These are phyloP conservation scores for Candida taoyuanica DNA, from an alignment of 805 yeast species.

Conservation along the genomic window DNA sequence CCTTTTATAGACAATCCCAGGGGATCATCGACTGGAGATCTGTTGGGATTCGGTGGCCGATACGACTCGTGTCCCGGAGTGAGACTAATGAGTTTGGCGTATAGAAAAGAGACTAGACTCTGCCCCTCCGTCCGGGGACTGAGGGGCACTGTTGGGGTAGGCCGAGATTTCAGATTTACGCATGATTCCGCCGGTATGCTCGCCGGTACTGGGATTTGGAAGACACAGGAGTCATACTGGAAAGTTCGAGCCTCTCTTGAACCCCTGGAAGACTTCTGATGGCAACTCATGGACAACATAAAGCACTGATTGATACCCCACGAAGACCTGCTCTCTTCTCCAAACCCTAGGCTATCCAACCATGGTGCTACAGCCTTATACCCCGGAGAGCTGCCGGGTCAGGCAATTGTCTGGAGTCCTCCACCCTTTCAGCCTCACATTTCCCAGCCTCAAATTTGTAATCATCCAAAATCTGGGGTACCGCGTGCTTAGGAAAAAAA, in stretches of 20 bases:
- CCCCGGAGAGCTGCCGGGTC: no score
- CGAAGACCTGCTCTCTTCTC: no score
- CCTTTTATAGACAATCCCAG: neutral
- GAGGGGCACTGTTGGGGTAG: constrained; percentile 18
- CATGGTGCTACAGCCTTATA: neutral
- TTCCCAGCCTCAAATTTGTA: constrained; percentile 1
- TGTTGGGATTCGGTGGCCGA: no score
- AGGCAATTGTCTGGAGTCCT: no score
- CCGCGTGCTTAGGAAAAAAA: no score
- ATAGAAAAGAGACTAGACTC: neutral
- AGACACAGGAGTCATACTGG: neutral
- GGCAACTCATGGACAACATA: neutral
- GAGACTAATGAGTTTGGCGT: no score
- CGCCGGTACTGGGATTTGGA: no score
- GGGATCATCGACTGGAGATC: no score
- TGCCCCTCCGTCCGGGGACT: constrained; percentile 9
- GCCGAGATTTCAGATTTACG: no score
- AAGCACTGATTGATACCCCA: no score
- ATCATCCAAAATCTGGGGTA: constrained; percentile 5
- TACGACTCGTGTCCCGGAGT: neutral
- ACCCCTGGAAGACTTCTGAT: neutral
- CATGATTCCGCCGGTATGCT: no score
- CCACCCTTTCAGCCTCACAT: constrained; percentile 1
- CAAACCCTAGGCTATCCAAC: no score
- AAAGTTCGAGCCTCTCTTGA: neutral